Conservation (phyloP, 2,329 filamentous ascomycete species). For the Botrytis elliptica region DNA sequence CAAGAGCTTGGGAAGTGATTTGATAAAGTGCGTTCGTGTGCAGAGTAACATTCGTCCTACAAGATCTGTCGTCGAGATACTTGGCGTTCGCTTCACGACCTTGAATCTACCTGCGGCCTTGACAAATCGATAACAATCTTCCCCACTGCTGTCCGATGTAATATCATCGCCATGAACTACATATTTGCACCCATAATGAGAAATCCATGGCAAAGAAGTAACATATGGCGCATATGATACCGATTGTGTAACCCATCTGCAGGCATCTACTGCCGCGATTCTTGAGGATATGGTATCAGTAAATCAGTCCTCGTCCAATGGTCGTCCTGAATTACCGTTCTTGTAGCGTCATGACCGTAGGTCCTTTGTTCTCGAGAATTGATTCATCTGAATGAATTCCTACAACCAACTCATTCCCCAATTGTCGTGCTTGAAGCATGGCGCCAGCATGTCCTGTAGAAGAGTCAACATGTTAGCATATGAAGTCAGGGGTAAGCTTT, state of each 20-base stretch:
- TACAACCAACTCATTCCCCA: slow-evolving; percentile 84
- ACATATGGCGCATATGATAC: slow-evolving; percentile 90
- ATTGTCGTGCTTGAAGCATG: slow-evolving; percentile 90
- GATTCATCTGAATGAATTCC: slow-evolving; percentile 95
- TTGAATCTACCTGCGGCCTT: slow-evolving; percentile 93
- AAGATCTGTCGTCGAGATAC: slow-evolving; percentile 96
- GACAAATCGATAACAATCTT: slow-evolving; percentile 97
- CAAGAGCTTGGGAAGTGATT: slow-evolving; percentile 68
- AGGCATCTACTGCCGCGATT: slow-evolving; percentile 86
- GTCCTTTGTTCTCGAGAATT: slow-evolving; percentile 95
- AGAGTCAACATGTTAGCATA: slow-evolving; percentile 5
- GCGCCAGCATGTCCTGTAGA: slow-evolving; percentile 83
- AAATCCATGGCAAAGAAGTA: slow-evolving; percentile 89
- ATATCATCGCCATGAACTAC: slow-evolving; percentile 98
- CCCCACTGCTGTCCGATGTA: slow-evolving; percentile 86
- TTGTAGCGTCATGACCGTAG: slow-evolving; percentile 90
- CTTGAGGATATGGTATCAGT: slow-evolving; percentile 46
- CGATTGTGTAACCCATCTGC: slow-evolving; percentile 86
- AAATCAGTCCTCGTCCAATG: slow-evolving; percentile 28
- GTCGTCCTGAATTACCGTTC: slow-evolving; percentile 61
- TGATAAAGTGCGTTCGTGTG: slow-evolving; percentile 92
- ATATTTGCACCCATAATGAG: slow-evolving; percentile 91
- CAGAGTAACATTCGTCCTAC: slow-evolving; percentile 96
- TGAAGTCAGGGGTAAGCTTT: slow-evolving; percentile 6
- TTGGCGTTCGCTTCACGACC: slow-evolving; percentile 93